phyloP scores from a whole-genome alignment of 2,329 filamentous ascomycete species.

The Clarireedia hainanense region DNA sequence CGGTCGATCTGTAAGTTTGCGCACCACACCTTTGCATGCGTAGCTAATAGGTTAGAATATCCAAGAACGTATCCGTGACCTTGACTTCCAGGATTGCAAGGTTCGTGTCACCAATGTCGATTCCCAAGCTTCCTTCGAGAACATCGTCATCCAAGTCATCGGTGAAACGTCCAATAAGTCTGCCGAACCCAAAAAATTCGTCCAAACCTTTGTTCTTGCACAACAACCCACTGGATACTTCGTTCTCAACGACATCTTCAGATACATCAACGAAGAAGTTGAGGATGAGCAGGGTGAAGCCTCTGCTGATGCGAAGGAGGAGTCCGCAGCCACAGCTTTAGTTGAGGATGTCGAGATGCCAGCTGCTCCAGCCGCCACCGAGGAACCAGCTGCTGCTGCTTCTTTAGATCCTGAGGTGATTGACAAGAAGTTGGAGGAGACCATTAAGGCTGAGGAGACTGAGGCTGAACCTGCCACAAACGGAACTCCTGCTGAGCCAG shows the following conservation, averaged over 20 bases:
- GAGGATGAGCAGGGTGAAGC: slow-evolving; percentile 60
- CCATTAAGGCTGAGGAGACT: slow-evolving; percentile 34
- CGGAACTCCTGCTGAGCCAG: no score
- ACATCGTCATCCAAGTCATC: slow-evolving; percentile 96
- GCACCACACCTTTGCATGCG: neutral
- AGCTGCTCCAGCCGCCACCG: slow-evolving; percentile 26
- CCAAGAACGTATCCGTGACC: slow-evolving; percentile 84
- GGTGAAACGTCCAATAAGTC: slow-evolving; percentile 95
- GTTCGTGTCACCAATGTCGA: slow-evolving; percentile 97
- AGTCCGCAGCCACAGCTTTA: slow-evolving; percentile 19
- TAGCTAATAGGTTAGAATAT: slow-evolving; percentile 56
- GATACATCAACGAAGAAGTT: slow-evolving; percentile 78
- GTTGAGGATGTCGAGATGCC: slow-evolving; percentile 30
- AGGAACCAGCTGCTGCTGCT: slow-evolving; percentile 24
- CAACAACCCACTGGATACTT: slow-evolving; percentile 97
- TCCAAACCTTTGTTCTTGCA: slow-evolving; percentile 95
- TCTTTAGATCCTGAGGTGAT: slow-evolving; percentile 45
- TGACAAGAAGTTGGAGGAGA: slow-evolving; percentile 70
- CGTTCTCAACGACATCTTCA: slow-evolving; percentile 95
- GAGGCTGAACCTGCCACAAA: slow-evolving; percentile 24
- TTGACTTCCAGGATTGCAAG: slow-evolving; percentile 96
- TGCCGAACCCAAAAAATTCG: slow-evolving; percentile 87
- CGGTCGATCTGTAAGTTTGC: slow-evolving; percentile 67
- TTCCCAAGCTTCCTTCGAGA: slow-evolving; percentile 83
- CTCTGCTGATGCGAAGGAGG: slow-evolving; percentile 24